A percentile compares a stretch with the other conserved stretches of the same genome.
These are phyloP conservation scores for Rugonectria rugulosa DNA, from an alignment of 2,329 filamentous ascomycete genomes.

Conservation along the genomic window DNA sequence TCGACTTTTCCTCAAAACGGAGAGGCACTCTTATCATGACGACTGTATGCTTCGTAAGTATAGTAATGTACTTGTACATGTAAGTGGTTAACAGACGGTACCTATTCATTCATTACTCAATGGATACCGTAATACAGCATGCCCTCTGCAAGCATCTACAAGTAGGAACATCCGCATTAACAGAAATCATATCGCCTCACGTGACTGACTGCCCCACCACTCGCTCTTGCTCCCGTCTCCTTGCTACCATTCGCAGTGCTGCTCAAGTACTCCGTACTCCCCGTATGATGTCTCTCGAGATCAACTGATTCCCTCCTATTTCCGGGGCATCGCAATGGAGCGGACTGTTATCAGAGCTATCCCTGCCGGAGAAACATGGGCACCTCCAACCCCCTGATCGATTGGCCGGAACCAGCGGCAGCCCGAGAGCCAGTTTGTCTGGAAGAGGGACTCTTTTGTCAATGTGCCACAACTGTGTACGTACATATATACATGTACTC, in stretches of 20 bases:
- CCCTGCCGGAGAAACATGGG: background rate
- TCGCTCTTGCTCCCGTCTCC: no score
- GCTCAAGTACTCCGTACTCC: background rate
- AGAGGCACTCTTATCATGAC: background rate
- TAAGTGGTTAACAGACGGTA: background rate
- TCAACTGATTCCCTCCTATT: background rate
- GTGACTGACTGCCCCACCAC: background rate
- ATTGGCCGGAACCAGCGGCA: background rate
- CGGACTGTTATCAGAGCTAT: background rate
- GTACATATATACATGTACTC: no score
- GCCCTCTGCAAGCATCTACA: no score
- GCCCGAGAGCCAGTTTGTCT: background rate
- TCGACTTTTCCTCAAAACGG: background rate
- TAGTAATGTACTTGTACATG: background rate
- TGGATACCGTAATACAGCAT: no score
- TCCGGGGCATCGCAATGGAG: background rate
- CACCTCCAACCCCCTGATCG: background rate
- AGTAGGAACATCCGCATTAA: no score
- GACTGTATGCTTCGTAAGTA: no score
- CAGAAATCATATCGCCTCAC: background rate
- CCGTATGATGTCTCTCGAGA: background rate
- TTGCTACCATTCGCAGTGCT: no score
- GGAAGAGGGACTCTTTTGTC: no score
- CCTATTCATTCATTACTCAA: no score
- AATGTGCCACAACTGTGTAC: no score